Evolutionary conservation across 371 early-diverging fungal species (phyloP).

Genomic region (Mortierella sp.): DNA sequence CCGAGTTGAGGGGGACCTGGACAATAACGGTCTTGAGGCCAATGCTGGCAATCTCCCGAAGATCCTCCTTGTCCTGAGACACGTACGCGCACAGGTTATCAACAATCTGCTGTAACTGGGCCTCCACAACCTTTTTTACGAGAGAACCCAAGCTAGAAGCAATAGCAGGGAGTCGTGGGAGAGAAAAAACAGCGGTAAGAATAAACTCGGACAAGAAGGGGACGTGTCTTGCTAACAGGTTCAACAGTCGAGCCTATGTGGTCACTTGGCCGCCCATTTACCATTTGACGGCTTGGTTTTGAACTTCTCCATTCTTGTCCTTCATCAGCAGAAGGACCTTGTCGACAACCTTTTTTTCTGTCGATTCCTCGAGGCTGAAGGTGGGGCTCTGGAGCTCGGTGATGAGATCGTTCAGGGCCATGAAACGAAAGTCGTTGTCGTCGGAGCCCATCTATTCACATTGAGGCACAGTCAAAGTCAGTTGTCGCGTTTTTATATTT

Average conservation of each 20-base stretch:
- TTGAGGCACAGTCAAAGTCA: slow-evolving; percentile 11
- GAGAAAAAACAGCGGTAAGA: slow-evolving; percentile 2
- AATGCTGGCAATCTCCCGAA: slow-evolving; percentile 86
- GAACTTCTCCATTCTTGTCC: slow-evolving; percentile 93
- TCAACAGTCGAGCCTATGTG: neutral
- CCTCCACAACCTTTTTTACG: slow-evolving; percentile 78
- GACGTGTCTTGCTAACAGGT: neutral
- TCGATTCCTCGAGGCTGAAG: slow-evolving; percentile 72
- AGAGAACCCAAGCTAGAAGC: slow-evolving; percentile 79
- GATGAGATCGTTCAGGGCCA: slow-evolving; percentile 92
- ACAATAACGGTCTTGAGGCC: slow-evolving; percentile 88
- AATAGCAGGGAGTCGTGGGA: neutral
- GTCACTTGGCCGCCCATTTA: slow-evolving; percentile 29
- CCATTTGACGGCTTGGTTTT: slow-evolving; percentile 94
- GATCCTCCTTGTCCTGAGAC: slow-evolving; percentile 70
- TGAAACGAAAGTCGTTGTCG: slow-evolving; percentile 95
- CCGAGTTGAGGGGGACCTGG: slow-evolving; percentile 69
- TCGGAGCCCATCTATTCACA: slow-evolving; percentile 73
- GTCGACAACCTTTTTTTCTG: slow-evolving; percentile 74
- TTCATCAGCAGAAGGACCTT: slow-evolving; percentile 83
- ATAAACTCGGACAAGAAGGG: neutral
- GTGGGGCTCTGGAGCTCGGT: slow-evolving; percentile 75
- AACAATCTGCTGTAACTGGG: slow-evolving; percentile 75
- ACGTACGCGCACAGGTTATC: slow-evolving; percentile 74
- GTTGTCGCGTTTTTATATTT: slow-evolving; percentile 1